These are phyloP conservation scores for Chlamydomonas sp. DNA, from an alignment of 139 green algal genomes.

Conservation along the genomic window DNA sequence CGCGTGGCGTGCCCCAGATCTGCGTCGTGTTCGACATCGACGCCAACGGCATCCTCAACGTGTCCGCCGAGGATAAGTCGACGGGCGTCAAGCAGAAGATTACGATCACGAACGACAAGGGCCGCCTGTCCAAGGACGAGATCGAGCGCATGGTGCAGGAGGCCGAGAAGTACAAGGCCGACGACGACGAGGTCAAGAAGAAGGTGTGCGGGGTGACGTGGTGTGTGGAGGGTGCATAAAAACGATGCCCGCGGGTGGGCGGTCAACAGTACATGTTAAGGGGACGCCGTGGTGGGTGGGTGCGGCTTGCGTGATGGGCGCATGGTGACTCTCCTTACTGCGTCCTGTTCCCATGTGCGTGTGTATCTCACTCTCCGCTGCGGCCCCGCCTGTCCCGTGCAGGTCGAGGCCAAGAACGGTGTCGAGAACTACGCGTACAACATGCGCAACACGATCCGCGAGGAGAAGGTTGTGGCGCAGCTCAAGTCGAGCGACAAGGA, in stretches of 20 bases:
- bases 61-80: slow-evolving; percentile 95
- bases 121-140: slow-evolving; percentile 92
- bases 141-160: slow-evolving; percentile 94
- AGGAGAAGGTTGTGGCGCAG: slow-evolving; percentile 70
- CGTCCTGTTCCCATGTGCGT: too few species aligned
- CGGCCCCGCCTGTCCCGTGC: slow-evolving; percentile 28
- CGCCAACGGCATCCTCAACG: slow-evolving; percentile 99
- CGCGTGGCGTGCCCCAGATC: slow-evolving; percentile 94
- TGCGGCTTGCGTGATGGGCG: too few species aligned
- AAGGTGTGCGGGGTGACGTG: slow-evolving; percentile 23
- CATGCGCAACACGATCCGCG: slow-evolving; percentile 85
- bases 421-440: slow-evolving; percentile 86
- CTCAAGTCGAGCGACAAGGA: slow-evolving; percentile 75
- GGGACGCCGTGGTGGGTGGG: too few species aligned
- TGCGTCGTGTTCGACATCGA: slow-evolving; percentile 96
- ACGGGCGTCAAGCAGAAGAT: slow-evolving; percentile 96
- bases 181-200: slow-evolving; percentile 80
- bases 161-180: slow-evolving; percentile 92
- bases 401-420: slow-evolving; percentile 73
- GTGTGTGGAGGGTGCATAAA: too few species aligned
- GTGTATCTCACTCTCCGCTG: neutral
- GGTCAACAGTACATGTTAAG: too few species aligned
- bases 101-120: slow-evolving; percentile 98
- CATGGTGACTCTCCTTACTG: too few species aligned
- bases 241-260: too few species aligned